These are phyloP conservation scores for Purshia tridentata DNA, from an alignment of 306 rosid genomes.

Conservation along the genomic window DNA sequence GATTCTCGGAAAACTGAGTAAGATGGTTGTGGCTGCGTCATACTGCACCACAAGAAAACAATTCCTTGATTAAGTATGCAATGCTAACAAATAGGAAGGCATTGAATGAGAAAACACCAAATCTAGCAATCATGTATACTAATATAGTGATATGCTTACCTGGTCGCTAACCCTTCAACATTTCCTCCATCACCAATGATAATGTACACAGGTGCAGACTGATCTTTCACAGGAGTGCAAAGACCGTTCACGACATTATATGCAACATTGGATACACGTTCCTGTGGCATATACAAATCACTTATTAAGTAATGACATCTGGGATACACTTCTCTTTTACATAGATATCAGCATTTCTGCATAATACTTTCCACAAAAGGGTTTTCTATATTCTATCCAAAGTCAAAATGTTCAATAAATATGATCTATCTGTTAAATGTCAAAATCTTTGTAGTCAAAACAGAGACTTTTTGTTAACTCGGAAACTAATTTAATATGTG, in stretches of 20 bases:
- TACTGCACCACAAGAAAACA: not conserved
- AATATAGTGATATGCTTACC: slow-evolving; percentile 41
- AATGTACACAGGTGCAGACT: slow-evolving; percentile 78
- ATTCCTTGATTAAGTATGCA: slow-evolving; percentile 5
- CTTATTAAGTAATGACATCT: not conserved
- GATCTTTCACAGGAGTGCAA: slow-evolving; percentile 62
- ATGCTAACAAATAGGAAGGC: not conserved
- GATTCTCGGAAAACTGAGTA: slow-evolving; percentile 29
- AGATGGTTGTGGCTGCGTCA: slow-evolving; percentile 19
- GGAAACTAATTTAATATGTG: not conserved
- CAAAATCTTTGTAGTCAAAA: not conserved
- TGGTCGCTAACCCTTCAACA: slow-evolving; percentile 69
- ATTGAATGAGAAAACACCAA: not conserved
- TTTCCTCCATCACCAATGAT: slow-evolving; percentile 90
- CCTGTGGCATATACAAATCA: slow-evolving; percentile 34
- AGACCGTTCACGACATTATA: slow-evolving; percentile 59
- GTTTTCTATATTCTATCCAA: too few relatives aligned
- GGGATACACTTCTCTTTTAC: too few relatives aligned
- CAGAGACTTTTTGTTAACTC: too few relatives aligned
- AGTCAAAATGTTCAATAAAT: too few relatives aligned
- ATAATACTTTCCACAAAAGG: too few relatives aligned
- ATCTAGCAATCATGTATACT: not conserved
- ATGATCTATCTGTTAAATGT: not conserved
- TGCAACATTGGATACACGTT: slow-evolving; percentile 65
- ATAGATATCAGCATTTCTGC: too few relatives aligned